Evolutionary conservation across 805 yeast species (phyloP), one percentile per base, ranked within the genome.

Genomic region (Tetrapisispora namnaoensis): DNA sequence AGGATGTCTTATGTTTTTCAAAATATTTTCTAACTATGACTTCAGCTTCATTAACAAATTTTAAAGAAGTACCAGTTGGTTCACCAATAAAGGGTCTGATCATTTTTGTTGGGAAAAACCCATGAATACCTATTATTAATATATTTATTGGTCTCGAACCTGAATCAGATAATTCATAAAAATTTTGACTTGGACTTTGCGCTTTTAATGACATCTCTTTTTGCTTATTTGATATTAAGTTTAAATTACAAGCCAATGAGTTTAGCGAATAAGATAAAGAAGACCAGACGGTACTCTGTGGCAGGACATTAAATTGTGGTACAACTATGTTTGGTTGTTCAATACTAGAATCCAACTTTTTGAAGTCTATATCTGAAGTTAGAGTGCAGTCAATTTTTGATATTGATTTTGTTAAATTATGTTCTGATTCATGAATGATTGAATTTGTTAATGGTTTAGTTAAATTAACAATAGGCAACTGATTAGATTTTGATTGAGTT

Each of bases 11-110:
- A 44, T 70, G 59, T 42, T 62, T 61, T 32, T 70, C 55, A 45
- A 82, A 85, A 82, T 89, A 91, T 28, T 82, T 67, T 36, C 78
- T 70, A 1, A 93, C 76, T 0, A 90, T 82, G 49, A 72, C 73
- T 54, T 89, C 98, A 0, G 96, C 97, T 59, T 89, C 97, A 53
- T 79, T 82, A 34, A 95, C 88, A 67, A 91, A 93, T 61, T 84
- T 83, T 42, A 83, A 74, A 0, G 98, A 91, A 0, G 99, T 91
- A 0, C 99, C 99, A 20, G 95, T 93, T 4, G 99, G 99, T 53
- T 90, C 89, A 2, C 99, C 99, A 46, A 91, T 81, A 16, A 91
- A 60, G 0, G 95, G 89, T 46, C 99, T 70, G 10, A 93, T 72
- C 74, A 88, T 81, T 53, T 77, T 79, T 1, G 88, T 85, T 0